These are phyloP conservation scores for Kluyveromyces wickerhamii DNA, from an alignment of 805 yeast species.

Conservation along the genomic window DNA sequence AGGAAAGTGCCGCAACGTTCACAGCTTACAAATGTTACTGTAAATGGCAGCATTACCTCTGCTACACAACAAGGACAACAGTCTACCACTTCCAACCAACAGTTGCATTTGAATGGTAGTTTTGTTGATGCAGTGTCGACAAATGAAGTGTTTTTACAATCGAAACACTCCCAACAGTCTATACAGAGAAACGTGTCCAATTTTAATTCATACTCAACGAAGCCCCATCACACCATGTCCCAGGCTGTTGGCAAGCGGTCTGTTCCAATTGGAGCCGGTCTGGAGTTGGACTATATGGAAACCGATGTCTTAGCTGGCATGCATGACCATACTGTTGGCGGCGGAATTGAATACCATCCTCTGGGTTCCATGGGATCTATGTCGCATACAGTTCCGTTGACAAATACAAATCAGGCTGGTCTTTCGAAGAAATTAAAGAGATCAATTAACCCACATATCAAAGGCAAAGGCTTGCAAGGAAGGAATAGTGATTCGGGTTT, in stretches of 20 bases:
- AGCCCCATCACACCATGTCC: conserved; percentile 1
- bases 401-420: conserved; percentile 1
- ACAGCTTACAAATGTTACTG: neutral
- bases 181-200: neutral
- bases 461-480: neutral
- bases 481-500: neutral
- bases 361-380: conserved; percentile 4
- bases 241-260: conserved; percentile 3
- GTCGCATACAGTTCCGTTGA: neutral
- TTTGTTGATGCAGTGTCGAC: conserved; percentile 85
- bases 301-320: conserved; percentile 1
- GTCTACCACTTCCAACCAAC: conserved; percentile 9
- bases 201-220: conserved; percentile 2
- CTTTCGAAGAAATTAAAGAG: conserved; percentile 2
- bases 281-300: conserved; percentile 4
- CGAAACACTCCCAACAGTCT: conserved; percentile 17
- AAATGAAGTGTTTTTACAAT: conserved; percentile 74
- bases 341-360: conserved; percentile 60
- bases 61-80: conserved; percentile 7
- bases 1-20: neutral
- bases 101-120: conserved; percentile 35
- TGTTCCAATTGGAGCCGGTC: neutral
- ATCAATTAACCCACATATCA: neutral
- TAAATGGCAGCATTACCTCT: conserved; percentile 9
- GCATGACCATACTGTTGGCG: conserved; percentile 22